phyloP scores from a whole-genome alignment of 2,329 filamentous ascomycete genomes.

The Pseudogymnoascus sp. region DNA sequence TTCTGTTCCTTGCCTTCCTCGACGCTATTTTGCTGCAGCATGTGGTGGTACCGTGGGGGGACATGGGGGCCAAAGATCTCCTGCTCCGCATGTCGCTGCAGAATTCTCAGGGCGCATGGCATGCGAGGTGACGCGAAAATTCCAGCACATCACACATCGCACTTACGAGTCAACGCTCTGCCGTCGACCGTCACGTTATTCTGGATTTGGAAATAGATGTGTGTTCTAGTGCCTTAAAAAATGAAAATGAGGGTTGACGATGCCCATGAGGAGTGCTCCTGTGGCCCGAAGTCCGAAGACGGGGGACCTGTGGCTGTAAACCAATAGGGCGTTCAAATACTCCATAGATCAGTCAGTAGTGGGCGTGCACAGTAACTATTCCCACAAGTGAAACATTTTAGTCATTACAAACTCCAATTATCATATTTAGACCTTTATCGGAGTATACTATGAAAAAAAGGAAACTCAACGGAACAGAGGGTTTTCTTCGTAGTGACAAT shows the following conservation, averaged over 20 bases:
- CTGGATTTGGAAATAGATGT: background rate
- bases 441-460: background rate
- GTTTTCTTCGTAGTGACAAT: background rate
- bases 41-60: slow-evolving; percentile 1
- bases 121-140: slow-evolving; percentile 7
- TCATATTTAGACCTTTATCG: slow-evolving; percentile 2
- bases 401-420: slow-evolving; percentile 1
- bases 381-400: background rate
- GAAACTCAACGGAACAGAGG: too few species aligned
- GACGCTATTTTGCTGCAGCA: background rate
- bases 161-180: slow-evolving; percentile 1
- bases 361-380: background rate
- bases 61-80: background rate
- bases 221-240: background rate
- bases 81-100: slow-evolving; percentile 2
- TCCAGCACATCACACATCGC: slow-evolving; percentile 1
- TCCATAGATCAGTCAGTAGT: background rate
- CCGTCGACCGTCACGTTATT: background rate
- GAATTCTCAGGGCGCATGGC: slow-evolving; percentile 7
- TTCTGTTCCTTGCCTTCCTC: background rate
- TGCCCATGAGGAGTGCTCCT: background rate
- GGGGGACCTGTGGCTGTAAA: background rate
- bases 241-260: background rate
- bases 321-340: background rate
- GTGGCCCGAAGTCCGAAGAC: background rate